Conservation (phyloP, 176 grass and related monocot genomes). For the Eremochloa ophiuroides region DNA sequence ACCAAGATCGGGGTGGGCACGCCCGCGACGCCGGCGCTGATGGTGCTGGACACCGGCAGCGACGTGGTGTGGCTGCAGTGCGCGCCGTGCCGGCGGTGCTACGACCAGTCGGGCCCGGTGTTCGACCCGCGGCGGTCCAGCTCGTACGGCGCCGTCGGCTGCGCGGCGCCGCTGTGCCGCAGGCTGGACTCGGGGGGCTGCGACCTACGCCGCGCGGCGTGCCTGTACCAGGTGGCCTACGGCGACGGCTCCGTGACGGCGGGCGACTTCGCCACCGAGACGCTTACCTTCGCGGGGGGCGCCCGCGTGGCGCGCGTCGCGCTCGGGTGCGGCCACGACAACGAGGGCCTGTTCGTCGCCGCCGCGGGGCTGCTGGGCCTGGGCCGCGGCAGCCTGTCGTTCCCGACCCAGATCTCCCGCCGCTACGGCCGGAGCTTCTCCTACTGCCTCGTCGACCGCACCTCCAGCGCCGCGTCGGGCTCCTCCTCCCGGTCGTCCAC, state of each 20-base stretch:
- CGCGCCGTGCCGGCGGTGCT: conserved; percentile 82
- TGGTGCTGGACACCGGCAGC: conserved; percentile 95
- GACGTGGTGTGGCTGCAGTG: conserved; percentile 93
- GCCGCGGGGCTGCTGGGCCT: conserved; percentile 88
- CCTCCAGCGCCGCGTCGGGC: not conserved
- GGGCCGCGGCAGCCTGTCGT: conserved; percentile 71
- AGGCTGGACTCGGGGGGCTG: conserved; percentile 72
- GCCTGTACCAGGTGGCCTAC: conserved; percentile 93
- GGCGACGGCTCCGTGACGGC: conserved; percentile 86
- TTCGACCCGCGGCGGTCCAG: conserved; percentile 68
- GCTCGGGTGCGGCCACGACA: conserved; percentile 88
- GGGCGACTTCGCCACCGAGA: conserved; percentile 80
- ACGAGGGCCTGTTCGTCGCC: conserved; percentile 87
- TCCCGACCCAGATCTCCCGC: conserved; percentile 67
- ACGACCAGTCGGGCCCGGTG: conserved; percentile 69
- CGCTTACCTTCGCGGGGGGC: conserved; percentile 67
- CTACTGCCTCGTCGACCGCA: conserved; percentile 83
- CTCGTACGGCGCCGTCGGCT: conserved; percentile 63
- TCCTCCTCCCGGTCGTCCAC: conserved; percentile 34
- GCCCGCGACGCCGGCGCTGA: conserved; percentile 56
- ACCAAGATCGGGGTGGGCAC: conserved; percentile 80
- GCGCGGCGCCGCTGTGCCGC: conserved; percentile 59
- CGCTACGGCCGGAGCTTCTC: conserved; percentile 78
- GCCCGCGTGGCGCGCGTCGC: conserved; percentile 64
- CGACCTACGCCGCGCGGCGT: conserved; percentile 60